Conservation (phyloP, 2,329 filamentous ascomycete genomes). For the Ambrosiella beaveri region DNA sequence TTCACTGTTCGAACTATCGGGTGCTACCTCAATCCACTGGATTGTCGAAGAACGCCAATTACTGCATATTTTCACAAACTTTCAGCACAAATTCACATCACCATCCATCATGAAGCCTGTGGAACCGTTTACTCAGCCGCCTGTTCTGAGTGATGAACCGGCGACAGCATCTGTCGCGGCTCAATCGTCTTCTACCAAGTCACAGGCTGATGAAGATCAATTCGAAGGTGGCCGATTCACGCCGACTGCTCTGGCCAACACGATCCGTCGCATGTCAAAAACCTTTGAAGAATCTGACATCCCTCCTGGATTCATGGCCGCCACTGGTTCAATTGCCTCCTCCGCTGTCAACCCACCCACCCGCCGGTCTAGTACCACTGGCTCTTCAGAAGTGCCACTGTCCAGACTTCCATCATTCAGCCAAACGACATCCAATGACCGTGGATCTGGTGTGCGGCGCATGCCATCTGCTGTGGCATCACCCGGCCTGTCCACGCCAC, state of each 20-base stretch:
- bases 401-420: slow-evolving; percentile 6
- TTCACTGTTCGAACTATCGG: too few relatives aligned
- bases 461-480: slow-evolving; percentile 4
- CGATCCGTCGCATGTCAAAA: slow-evolving; percentile 20
- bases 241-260: neutral
- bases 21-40: too few relatives aligned
- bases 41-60: too few relatives aligned
- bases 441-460: neutral
- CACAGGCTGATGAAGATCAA: neutral
- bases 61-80: neutral
- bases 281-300: slow-evolving; percentile 29
- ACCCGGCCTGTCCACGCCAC: neutral
- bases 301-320: slow-evolving; percentile 31
- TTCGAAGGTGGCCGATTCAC: neutral
- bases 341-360: slow-evolving; percentile 18
- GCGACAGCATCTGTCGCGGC: neutral
- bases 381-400: neutral
- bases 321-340: slow-evolving; percentile 29
- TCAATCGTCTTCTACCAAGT: neutral
- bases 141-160: neutral
- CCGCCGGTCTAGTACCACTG: slow-evolving; percentile 12
- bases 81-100: neutral
- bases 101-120: neutral
- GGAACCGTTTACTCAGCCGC: neutral
- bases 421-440: slow-evolving; percentile 3